Conservation (phyloP, 805 yeast genomes). For the Hanseniaspora clermontiae region DNA sequence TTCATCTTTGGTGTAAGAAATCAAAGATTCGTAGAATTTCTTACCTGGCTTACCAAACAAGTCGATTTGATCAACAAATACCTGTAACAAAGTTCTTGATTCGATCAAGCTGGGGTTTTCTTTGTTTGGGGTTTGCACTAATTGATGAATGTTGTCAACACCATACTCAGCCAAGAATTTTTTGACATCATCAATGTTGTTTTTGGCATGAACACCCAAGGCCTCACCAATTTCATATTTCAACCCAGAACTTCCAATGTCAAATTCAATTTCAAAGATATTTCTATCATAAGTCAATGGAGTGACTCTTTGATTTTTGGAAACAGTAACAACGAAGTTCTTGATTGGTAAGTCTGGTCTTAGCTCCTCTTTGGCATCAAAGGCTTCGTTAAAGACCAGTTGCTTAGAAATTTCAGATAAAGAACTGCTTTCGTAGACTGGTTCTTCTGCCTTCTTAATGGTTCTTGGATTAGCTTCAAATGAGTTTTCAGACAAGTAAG, state of each 20-base stretch:
- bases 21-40: conserved; percentile 76
- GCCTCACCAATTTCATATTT: conserved; percentile 94
- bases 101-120: conserved; percentile 48
- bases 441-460: conserved; percentile 44
- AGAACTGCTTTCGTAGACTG: conserved; percentile 28
- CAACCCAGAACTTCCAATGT: conserved; percentile 77
- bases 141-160: conserved; percentile 45
- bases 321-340: conserved; percentile 77
- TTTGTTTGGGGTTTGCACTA: conserved; percentile 59
- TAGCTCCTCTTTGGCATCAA: conserved; percentile 39
- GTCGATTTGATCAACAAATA: conserved; percentile 68
- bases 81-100: conserved; percentile 70
- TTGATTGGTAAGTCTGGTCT: conserved; percentile 84
- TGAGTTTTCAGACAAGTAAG: conserved; percentile 29
- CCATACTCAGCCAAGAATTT: conserved; percentile 62
- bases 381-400: conserved; percentile 74
- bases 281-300: conserved; percentile 83
- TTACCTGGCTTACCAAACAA: conserved; percentile 92
- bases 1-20: conserved; percentile 58
- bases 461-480: conserved; percentile 48
- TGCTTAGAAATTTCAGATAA: conserved; percentile 49
- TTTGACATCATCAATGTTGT: conserved; percentile 50
- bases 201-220: conserved; percentile 86
- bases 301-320: conserved; percentile 83
- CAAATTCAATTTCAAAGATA: conserved; percentile 93